These are phyloP conservation scores for Candida smagusa DNA, from an alignment of 1,139 yeast genomes.

Conservation along the genomic window DNA sequence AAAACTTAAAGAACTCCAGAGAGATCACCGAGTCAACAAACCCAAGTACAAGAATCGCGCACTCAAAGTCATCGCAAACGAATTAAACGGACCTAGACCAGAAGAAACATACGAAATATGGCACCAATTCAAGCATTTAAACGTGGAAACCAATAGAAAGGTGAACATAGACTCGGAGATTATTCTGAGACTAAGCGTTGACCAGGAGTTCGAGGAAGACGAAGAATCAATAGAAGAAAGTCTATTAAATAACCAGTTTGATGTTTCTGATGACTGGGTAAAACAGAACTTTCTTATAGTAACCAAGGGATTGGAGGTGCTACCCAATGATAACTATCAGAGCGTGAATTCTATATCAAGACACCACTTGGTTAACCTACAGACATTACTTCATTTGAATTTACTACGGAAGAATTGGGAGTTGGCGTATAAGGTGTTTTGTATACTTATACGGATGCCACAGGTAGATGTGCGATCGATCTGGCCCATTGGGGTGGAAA, in stretches of 20 bases:
- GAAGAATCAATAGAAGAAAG: constrained; percentile 7
- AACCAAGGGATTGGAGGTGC: constrained; percentile 30
- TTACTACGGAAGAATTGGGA: constrained; percentile 51
- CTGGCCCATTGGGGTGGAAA: constrained; percentile 59
- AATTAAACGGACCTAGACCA: constrained; percentile 18
- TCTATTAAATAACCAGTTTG: constrained; percentile 13
- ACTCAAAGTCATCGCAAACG: constrained; percentile 10
- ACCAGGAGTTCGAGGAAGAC: constrained; percentile 10
- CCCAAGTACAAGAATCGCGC: constrained; percentile 3
- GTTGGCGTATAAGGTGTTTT: constrained; percentile 50
- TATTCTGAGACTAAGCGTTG: constrained; percentile 5
- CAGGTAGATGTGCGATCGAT: constrained; percentile 49
- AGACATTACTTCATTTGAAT: constrained; percentile 32
- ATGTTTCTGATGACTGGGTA: constrained; percentile 19
- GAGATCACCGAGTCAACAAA: constrained; percentile 4
- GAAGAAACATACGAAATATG: constrained; percentile 40
- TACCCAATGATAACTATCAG: constrained; percentile 17
- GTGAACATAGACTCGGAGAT: constrained; percentile 1
- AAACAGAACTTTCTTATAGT: constrained; percentile 23
- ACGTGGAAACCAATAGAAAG: constrained; percentile 9
- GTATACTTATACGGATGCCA: constrained; percentile 45
- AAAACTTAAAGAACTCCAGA: constrained; percentile 13
- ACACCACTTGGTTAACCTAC: constrained; percentile 32
- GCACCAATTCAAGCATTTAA: constrained; percentile 23
- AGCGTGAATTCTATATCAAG: constrained; percentile 10